Base-by-base conservation (phyloP, 2,329 filamentous ascomycete species). In the Cordyceps cicadae region DNA sequence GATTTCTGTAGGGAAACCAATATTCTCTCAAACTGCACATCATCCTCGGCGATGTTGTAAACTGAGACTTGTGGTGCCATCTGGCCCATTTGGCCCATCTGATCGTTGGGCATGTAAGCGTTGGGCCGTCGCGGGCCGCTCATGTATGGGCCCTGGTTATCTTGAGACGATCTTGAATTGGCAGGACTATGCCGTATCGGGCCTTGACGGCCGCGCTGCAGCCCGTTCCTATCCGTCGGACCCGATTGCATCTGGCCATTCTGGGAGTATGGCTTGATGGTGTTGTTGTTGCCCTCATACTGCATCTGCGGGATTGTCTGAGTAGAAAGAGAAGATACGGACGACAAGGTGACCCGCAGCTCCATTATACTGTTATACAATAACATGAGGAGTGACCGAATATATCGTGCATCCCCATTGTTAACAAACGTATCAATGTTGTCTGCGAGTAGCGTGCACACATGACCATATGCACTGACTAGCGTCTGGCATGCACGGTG, bases 1-100 rank as follows among this genome's bases (percentile, higher is more conserved):
- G 90, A 89, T 59, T 81, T 82, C 51, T 87, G 86, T 26, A 96
- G 77, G 51, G 88, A 88, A 39, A 91, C 70, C 75, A 90, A 96
- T 24, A 97, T 90, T 63, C 80, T 84, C 64, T 96, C 92, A 66
- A 96, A 96, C 32, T 87, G 82, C 17, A 83, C 81, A 66, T 96
- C 91, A 64, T 96, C 90, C 64, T 91, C 88, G 2, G 82, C 56
- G 14, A 49, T 59, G 32, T 53, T 59, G 49, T 59, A 59, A 46
- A 8, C 21, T 21, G 51, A 11, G 15, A 7, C 21, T 19, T 46
- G 58, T 29, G 32, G 19, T 4, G 43, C 56, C 56, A 46, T 59
- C 26, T 52, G 46, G 3, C 24, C 24, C 32, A 37, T 56, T 9
- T 56, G 54, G n/a, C 43, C 45, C 43, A 52, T 59, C 24, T 59